Evolutionary conservation across 495 filamentous ascomycete genomes (phyloP).

Genomic region (Aspergillus steynii): DNA sequence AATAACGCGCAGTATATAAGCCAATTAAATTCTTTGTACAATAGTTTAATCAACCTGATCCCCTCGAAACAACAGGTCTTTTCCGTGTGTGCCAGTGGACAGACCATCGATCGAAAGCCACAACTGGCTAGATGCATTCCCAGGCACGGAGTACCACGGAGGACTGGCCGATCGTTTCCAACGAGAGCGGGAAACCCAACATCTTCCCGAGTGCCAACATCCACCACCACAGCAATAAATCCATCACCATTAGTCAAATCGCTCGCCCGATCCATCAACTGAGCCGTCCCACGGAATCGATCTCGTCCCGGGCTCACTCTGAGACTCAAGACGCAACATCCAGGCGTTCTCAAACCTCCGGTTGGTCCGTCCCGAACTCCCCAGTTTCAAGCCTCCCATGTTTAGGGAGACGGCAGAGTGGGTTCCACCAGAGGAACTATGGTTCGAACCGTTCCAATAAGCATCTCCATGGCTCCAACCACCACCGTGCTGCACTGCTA

Average conservation of each 20-base stretch:
- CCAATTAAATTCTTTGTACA: constrained; percentile 1
- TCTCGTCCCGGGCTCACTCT: background rate
- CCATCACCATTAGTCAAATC: too few species aligned
- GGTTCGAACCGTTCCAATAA: constrained; percentile 9
- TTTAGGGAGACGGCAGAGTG: constrained; percentile 1
- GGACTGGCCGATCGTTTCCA: background rate
- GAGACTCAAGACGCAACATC: constrained; percentile 5
- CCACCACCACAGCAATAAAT: background rate
- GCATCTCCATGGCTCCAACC: background rate
- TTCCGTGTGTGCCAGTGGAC: too few species aligned
- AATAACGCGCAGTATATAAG: background rate
- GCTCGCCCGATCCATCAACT: background rate
- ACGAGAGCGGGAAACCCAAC: background rate
- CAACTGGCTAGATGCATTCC: background rate
- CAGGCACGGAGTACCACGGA: background rate
- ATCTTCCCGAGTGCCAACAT: background rate
- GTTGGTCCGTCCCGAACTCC: background rate
- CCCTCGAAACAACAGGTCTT: background rate
- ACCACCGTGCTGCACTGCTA: background rate
- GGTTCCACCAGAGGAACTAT: constrained; percentile 8
- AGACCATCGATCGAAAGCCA: too few species aligned
- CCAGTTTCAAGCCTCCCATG: constrained; percentile 3
- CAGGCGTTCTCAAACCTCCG: constrained; percentile 6
- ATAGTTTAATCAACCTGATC: background rate
- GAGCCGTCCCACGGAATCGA: background rate